Evolutionary conservation across 140 eudicot species (phyloP).

Genomic region (Bidens hawaiensis): DNA sequence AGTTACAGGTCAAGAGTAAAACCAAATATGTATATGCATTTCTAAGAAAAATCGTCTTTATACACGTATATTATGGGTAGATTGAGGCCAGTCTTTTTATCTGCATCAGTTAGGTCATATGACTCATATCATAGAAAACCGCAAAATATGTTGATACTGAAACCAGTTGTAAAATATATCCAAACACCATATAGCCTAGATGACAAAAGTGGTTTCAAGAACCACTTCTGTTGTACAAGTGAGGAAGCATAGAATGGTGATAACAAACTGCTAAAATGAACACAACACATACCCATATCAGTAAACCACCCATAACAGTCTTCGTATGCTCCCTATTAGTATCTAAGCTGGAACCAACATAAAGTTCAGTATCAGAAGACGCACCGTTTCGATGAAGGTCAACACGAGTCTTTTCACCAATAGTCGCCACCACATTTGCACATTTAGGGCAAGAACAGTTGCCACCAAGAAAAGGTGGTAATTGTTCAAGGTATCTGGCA

Average conservation of each 20-base stretch:
- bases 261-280: slow-evolving; percentile 18
- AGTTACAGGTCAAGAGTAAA: too few species aligned
- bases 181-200: not conserved
- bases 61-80: too few species aligned
- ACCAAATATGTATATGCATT: too few species aligned
- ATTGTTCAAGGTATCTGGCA: slow-evolving; percentile 37
- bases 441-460: slow-evolving; percentile 59
- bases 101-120: not conserved
- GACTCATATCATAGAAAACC: not conserved
- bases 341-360: slow-evolving; percentile 16
- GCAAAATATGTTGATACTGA: not conserved
- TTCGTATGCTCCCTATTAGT: slow-evolving; percentile 18
- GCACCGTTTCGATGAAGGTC: not conserved
- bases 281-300: slow-evolving; percentile 31
- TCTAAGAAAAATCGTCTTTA: too few species aligned
- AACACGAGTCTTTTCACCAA: slow-evolving; percentile 11
- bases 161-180: slow-evolving; percentile 13
- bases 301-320: slow-evolving; percentile 21
- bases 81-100: too few species aligned
- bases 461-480: slow-evolving; percentile 75
- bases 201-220: slow-evolving; percentile 11
- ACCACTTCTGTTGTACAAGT: slow-evolving; percentile 18
- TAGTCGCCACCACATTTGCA: slow-evolving; percentile 13
- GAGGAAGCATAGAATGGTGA: slow-evolving; percentile 13
- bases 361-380: slow-evolving; percentile 15